Base-by-base conservation (phyloP, 148 eudicot species). In the Chenopodium formosanum region DNA sequence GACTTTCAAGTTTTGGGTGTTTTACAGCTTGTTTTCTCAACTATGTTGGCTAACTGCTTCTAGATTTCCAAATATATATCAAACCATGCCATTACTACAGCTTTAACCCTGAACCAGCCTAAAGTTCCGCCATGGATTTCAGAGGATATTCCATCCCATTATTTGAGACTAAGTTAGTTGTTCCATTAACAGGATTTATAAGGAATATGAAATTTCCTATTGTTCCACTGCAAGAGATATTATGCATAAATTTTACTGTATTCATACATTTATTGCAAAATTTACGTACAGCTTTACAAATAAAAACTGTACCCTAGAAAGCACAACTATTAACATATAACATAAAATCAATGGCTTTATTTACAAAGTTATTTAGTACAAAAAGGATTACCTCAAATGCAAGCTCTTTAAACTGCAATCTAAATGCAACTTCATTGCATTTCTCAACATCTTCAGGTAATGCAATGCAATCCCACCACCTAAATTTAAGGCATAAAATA, bases 381-480 rank as follows among this genome's bases (percentile, higher is more conserved):
- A 23, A 34, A 84, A 67, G 27, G 69, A 70, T 75, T 82, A 96
- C 99, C 92, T 84, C 86, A 79, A 83, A 96, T 31, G 99, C 97
- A 85, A 96, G 70, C 86, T 88, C 90, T 85, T 87, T 94, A 81
- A 94, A 91, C 84, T 94, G 97, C 90, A 77, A 86, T 81, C 99
- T 88, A 70, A 92, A 94, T 69, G 81, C 84, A 85, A 64, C 85
- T 88, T 96, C 99, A 50, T 92, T 91, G 53, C 81, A 84, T 78
- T 74, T 62, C 76, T 91, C 91, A 65, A 96, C 88, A 88, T 94
- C 99, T 83, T 87, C 91, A 34, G 99, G 99, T 81, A 94, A 90
- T 79, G 98, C 91, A 78, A 96, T 84, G 87, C 97, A 96, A 65
- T 96, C 99, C 99, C 99, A 96, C 99, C 99, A 96, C 88, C 99